These are phyloP conservation scores for Marchantia polymorpha DNA, from an alignment of 225 moss, liverwort and hornwort species.

Conservation along the genomic window DNA sequence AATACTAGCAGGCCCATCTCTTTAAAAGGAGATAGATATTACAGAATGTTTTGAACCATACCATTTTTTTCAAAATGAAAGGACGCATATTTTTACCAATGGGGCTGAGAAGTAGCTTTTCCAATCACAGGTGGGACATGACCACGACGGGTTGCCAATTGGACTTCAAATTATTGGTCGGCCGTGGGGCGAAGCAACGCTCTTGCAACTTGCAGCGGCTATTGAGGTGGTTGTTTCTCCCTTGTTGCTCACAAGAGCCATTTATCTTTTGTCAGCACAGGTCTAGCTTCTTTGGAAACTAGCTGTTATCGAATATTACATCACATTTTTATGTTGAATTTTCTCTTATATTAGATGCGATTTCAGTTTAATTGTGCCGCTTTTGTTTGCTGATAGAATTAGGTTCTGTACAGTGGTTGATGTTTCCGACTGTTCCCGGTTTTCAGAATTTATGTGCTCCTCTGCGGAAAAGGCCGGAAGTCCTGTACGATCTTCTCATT, in stretches of 20 bases:
- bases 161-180: constrained; percentile 88
- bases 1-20: no score
- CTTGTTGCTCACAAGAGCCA: background rate
- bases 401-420: background rate
- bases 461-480: constrained; percentile 59
- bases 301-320: background rate
- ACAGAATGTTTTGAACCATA: no score
- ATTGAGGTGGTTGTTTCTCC: constrained; percentile 53
- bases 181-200: constrained; percentile 93
- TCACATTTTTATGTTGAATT: background rate
- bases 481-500: constrained; percentile 61
- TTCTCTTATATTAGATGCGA: background rate
- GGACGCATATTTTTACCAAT: no score
- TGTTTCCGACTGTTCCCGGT: background rate
- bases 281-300: no score
- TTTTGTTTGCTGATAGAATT: background rate
- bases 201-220: constrained; percentile 71
- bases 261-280: background rate
- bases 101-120: no score
- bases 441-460: constrained; percentile 66
- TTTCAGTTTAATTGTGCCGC: background rate
- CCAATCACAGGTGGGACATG: constrained; percentile 66
- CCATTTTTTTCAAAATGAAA: no score
- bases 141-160: constrained; percentile 70
- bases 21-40: no score